These are phyloP conservation scores for Termitomyces sp. DNA, from an alignment of 1,284 basidiomycete species.

Conservation along the genomic window DNA sequence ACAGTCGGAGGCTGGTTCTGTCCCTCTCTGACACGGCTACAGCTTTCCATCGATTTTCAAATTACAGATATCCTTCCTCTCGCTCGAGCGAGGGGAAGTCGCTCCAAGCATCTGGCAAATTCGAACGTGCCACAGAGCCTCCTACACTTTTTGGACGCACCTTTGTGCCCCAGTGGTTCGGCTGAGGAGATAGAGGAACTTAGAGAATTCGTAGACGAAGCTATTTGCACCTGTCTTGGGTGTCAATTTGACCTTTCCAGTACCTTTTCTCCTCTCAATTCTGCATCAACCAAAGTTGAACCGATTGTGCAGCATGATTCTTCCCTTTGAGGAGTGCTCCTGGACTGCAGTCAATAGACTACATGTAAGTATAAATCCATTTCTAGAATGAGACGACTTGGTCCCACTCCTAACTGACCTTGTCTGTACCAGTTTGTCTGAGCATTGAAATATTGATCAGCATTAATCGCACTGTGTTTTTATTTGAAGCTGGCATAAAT, in stretches of 20 bases:
- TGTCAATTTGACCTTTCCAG: neutral
- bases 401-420: too few species aligned
- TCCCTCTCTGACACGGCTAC: slow-evolving; percentile 12
- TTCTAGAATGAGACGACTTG: too few species aligned
- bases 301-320: neutral
- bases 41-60: slow-evolving; percentile 8
- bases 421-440: too few species aligned
- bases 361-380: too few species aligned
- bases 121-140: neutral
- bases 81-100: slow-evolving; percentile 3
- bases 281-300: neutral
- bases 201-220: slow-evolving; percentile 1
- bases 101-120: neutral
- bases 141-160: slow-evolving; percentile 5
- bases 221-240: neutral
- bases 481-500: neutral
- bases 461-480: too few species aligned
- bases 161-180: slow-evolving; percentile 6
- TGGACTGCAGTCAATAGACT: too few species aligned
- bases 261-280: neutral
- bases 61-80: slow-evolving; percentile 9
- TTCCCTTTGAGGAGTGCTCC: neutral
- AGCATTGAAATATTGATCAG: neutral
- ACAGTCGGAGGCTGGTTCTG: slow-evolving; percentile 12
- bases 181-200: slow-evolving; percentile 11